Evolutionary conservation across 2,329 filamentous ascomycete genomes (phyloP).

Genomic region (Cladosporium austrohemisphaericum): DNA sequence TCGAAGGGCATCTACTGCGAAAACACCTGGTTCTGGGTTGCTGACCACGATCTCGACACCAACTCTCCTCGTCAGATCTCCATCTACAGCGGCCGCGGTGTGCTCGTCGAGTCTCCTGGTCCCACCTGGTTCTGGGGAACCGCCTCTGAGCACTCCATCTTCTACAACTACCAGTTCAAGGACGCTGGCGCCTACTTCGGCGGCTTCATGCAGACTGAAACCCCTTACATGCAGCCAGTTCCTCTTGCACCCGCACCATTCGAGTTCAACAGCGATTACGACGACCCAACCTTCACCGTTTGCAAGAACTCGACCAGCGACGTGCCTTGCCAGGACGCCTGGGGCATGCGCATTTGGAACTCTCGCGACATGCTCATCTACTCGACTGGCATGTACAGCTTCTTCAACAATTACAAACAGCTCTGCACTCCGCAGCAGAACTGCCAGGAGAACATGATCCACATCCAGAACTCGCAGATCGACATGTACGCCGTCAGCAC

Average conservation of each 20-base stretch:
- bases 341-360: conserved; percentile 43
- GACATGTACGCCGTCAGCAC: conserved; percentile 47
- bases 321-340: conserved; percentile 39
- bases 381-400: conserved; percentile 53
- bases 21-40: conserved; percentile 53
- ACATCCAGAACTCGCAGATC: conserved; percentile 42
- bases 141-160: conserved; percentile 50
- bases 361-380: conserved; percentile 43
- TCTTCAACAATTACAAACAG: conserved; percentile 58
- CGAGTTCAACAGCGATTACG: conserved; percentile 40
- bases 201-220: conserved; percentile 53
- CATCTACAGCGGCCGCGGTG: conserved; percentile 45
- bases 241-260: conserved; percentile 57
- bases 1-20: conserved; percentile 67
- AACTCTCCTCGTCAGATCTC: conserved; percentile 36
- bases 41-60: conserved; percentile 53
- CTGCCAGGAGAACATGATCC: conserved; percentile 52
- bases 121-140: conserved; percentile 55
- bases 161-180: conserved; percentile 54
- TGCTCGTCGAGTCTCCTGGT: conserved; percentile 40
- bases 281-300: conserved; percentile 41
- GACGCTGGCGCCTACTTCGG: conserved; percentile 50
- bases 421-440: conserved; percentile 44
- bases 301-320: conserved; percentile 25
- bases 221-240: conserved; percentile 52